These are phyloP conservation scores for Fonsecaea erecta DNA, from an alignment of 2,329 filamentous ascomycete species.

Conservation along the genomic window DNA sequence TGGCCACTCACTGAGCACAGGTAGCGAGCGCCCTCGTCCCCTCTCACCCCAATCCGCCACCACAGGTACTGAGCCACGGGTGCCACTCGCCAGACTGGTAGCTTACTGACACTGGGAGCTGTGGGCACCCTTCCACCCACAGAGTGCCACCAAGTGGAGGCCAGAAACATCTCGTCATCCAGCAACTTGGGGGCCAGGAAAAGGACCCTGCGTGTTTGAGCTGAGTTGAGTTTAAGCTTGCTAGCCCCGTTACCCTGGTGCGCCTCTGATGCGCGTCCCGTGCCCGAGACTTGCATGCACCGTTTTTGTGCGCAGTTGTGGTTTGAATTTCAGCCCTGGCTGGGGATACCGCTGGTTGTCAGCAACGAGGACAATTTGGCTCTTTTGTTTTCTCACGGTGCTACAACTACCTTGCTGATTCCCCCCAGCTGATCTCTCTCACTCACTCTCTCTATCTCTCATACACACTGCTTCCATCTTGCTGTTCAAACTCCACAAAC, in stretches of 20 bases:
- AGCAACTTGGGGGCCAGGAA: neutral
- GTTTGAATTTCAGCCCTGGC: constrained; percentile 19
- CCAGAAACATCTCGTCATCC: neutral
- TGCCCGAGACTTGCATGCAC: constrained; percentile 15
- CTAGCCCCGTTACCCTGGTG: neutral
- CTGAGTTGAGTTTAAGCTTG: neutral
- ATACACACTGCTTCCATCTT: neutral
- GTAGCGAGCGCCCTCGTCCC: too few species aligned
- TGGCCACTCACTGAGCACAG: neutral
- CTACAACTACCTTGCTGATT: constrained; percentile 6
- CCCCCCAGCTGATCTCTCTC: neutral
- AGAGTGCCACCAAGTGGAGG: constrained; percentile 6
- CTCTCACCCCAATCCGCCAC: neutral
- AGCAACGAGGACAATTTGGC: constrained; percentile 1
- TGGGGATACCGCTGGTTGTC: constrained; percentile 1
- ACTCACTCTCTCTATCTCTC: neutral
- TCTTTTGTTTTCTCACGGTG: neutral
- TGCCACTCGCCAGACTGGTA: neutral
- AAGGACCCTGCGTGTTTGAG: constrained; percentile 13
- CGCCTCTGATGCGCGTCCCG: constrained; percentile 11
- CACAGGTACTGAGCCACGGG: neutral
- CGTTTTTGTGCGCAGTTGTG: neutral
- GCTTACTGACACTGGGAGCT: constrained; percentile 1
- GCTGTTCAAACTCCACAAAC: neutral
- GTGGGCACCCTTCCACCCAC: neutral